Evolutionary conservation across 805 yeast genomes (phyloP).

Genomic region (Metschnikowia colocasiae): DNA sequence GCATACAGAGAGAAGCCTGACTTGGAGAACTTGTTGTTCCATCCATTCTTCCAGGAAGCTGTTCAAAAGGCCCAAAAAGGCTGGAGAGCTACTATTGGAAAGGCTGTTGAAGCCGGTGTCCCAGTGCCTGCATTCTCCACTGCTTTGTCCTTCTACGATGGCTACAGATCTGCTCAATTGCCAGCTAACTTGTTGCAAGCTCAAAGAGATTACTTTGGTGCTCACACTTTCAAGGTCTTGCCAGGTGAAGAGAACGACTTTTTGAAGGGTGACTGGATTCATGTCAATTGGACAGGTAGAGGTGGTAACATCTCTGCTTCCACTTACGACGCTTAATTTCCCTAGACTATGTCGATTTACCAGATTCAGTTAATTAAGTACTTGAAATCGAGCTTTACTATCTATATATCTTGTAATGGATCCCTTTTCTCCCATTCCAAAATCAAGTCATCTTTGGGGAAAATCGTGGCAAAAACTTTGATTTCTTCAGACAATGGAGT

Average conservation of each 20-base stretch:
- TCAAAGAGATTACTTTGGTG: conserved; percentile 99
- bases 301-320: conserved; percentile 98
- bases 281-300: conserved; percentile 98
- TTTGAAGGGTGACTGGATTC: conserved; percentile 83
- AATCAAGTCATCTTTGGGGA: conserved; percentile 93
- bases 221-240: conserved; percentile 95
- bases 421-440: conserved; percentile 70
- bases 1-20: conserved; percentile 94
- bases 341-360: not conserved
- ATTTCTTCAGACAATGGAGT: conserved; percentile 87
- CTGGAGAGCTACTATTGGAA: conserved; percentile 86
- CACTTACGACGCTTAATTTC: conserved; percentile 78
- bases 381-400: not conserved
- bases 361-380: not conserved
- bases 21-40: conserved; percentile 91
- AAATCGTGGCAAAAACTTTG: conserved; percentile 95
- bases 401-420: conserved; percentile 27
- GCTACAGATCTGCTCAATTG: conserved; percentile 91
- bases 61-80: conserved; percentile 89
- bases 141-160: conserved; percentile 96
- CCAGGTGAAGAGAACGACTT: conserved; percentile 76
- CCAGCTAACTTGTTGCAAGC: conserved; percentile 99
- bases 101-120: conserved; percentile 80
- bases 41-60: conserved; percentile 90
- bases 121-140: conserved; percentile 98